Conservation (phyloP, 495 filamentous ascomycete species). For the Talaromyces wortmannii region DNA sequence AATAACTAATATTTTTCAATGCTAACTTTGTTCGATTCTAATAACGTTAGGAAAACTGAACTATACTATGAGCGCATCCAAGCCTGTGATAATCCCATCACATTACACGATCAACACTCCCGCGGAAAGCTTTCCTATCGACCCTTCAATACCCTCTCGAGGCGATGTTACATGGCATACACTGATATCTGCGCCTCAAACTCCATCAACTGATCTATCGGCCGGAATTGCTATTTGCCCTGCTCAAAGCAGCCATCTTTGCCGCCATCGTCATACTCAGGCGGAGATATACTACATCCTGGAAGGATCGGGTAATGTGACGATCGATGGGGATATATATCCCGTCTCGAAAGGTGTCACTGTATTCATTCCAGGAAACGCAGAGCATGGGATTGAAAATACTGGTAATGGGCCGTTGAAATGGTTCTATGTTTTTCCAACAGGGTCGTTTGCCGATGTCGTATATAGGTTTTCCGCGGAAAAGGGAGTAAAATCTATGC, state of each 20-base stretch:
- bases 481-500: not conserved
- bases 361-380: slow-evolving; percentile 27
- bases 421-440: slow-evolving; percentile 33
- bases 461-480: slow-evolving; percentile 18
- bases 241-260: slow-evolving; percentile 16
- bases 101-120: not conserved
- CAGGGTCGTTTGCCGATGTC: slow-evolving; percentile 23
- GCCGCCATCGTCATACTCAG: slow-evolving; percentile 24
- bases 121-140: not conserved
- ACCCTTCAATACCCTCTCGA: not conserved
- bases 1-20: too few species aligned
- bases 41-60: too few species aligned
- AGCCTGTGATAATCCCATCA: not conserved
- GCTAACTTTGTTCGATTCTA: too few species aligned
- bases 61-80: not conserved
- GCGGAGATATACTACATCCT: slow-evolving; percentile 32
- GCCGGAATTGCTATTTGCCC: slow-evolving; percentile 26
- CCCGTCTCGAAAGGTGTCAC: slow-evolving; percentile 14
- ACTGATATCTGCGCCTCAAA: slow-evolving; percentile 21
- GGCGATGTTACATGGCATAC: slow-evolving; percentile 27
- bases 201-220: slow-evolving; percentile 16
- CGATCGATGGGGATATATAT: slow-evolving; percentile 17
- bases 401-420: slow-evolving; percentile 9
- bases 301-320: slow-evolving; percentile 18
- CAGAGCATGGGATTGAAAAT: slow-evolving; percentile 29